A percentile compares a stretch with the other conserved stretches of the same genome.
Conservation (phyloP, 441 rosid genomes). For the Syzygium syzygioides region DNA sequence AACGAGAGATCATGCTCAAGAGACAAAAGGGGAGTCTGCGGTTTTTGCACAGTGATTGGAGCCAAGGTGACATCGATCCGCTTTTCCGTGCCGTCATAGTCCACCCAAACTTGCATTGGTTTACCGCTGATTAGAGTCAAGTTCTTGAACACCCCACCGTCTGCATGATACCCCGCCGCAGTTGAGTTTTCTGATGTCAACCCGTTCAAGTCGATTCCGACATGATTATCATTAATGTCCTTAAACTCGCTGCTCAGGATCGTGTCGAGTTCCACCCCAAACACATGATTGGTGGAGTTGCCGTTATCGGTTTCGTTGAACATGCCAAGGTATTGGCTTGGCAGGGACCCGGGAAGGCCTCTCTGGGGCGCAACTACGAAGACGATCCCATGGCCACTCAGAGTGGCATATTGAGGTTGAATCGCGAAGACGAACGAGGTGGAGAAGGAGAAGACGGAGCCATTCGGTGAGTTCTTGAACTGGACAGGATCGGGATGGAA, state of each 20-base stretch:
- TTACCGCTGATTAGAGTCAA: not conserved
- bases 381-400: not conserved
- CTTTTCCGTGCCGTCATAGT: not conserved
- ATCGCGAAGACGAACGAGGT: conserved; percentile 56
- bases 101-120: conserved; percentile 3
- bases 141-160: not conserved
- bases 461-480: conserved; percentile 37
- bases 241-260: not conserved
- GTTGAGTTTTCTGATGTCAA: not conserved
- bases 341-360: not conserved
- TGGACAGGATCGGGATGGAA: conserved; percentile 38
- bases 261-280: not conserved
- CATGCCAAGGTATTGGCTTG: not conserved
- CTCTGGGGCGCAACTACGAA: not conserved
- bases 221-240: not conserved
- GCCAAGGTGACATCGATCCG: not conserved
- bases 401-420: not conserved
- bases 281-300: not conserved
- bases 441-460: conserved; percentile 49
- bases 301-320: not conserved
- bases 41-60: not conserved
- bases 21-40: not conserved
- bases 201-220: not conserved
- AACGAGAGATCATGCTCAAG: not conserved
- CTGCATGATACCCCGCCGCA: not conserved